Evolutionary conservation across 2,329 filamentous ascomycete genomes (phyloP).

Genomic region (Coccinonectria pachysandricola): DNA sequence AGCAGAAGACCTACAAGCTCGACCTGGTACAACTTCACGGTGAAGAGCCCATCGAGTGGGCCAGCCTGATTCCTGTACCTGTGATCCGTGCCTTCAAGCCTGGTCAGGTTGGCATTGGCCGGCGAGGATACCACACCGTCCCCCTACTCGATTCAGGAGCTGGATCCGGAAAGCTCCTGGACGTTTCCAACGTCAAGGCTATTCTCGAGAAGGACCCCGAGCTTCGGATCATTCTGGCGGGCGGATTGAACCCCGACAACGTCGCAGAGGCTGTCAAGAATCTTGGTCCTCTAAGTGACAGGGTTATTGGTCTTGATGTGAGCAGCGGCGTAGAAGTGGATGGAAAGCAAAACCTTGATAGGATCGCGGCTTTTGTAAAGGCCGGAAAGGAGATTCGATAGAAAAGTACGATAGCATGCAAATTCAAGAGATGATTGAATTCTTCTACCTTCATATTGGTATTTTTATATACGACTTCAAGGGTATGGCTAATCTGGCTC

Average conservation of each 20-base stretch:
- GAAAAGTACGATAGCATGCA: too few species aligned
- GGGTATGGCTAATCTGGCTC: too few species aligned
- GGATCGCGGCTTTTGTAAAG: slow-evolving; percentile 71
- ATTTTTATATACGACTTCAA: too few species aligned
- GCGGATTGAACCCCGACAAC: slow-evolving; percentile 73
- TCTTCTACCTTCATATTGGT: too few species aligned
- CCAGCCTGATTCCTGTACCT: slow-evolving; percentile 77
- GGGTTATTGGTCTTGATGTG: slow-evolving; percentile 78
- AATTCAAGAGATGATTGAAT: too few species aligned
- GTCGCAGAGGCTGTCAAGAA: slow-evolving; percentile 55
- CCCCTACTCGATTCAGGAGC: slow-evolving; percentile 80
- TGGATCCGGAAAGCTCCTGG: slow-evolving; percentile 71
- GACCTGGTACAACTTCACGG: slow-evolving; percentile 93
- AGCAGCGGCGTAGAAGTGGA: slow-evolving; percentile 86
- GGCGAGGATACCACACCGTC: slow-evolving; percentile 71
- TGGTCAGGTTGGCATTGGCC: slow-evolving; percentile 57
- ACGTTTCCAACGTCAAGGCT: slow-evolving; percentile 57
- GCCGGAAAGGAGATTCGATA: slow-evolving; percentile 55
- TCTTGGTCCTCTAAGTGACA: slow-evolving; percentile 48
- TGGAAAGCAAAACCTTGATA: slow-evolving; percentile 69
- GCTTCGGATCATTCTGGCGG: slow-evolving; percentile 72
- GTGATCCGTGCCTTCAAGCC: slow-evolving; percentile 82
- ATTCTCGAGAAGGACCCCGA: slow-evolving; percentile 57
- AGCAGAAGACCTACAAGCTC: slow-evolving; percentile 65
- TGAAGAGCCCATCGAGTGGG: slow-evolving; percentile 86